Conservation (phyloP, 352 stramenopile species). For the Phytopythium oedochilum region DNA sequence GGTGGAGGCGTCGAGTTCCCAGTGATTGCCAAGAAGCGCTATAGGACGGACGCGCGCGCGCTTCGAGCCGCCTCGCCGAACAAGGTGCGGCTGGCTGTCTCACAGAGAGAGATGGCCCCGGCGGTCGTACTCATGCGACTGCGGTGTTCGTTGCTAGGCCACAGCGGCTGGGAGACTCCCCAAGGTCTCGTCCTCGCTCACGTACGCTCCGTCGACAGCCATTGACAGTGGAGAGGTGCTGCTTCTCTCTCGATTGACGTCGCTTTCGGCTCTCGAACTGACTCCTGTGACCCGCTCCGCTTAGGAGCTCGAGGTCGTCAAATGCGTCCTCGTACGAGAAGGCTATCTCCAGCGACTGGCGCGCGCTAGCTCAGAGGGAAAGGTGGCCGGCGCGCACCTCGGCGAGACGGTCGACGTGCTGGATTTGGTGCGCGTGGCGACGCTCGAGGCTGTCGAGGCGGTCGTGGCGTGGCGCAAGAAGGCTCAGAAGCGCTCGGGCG, state of each 20-base stretch:
- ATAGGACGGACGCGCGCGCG: not conserved
- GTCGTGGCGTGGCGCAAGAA: conserved; percentile 70
- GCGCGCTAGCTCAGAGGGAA: conserved; percentile 32
- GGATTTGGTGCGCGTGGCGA: conserved; percentile 81
- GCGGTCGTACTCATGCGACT: not conserved
- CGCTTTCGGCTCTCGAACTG: too few species aligned
- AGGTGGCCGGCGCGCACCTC: conserved; percentile 49
- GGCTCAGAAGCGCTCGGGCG: conserved; percentile 2
- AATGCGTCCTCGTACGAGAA: conserved; percentile 87
- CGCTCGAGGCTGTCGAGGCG: conserved; percentile 86
- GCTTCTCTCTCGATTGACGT: not conserved
- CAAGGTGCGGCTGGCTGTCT: not conserved
- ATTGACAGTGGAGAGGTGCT: conserved; percentile 4
- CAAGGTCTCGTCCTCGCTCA: not conserved
- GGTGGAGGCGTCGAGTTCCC: not conserved
- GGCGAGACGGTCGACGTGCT: conserved; percentile 78
- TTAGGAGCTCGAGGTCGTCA: conserved; percentile 86
- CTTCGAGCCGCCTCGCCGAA: not conserved
- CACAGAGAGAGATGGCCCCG: not conserved
- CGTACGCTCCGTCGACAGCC: not conserved
- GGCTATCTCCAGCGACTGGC: conserved; percentile 79
- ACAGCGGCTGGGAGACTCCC: not conserved
- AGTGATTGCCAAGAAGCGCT: conserved; percentile 5
- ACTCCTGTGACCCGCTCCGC: too few species aligned
- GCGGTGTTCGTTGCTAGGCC: not conserved